A percentile compares a stretch with the other conserved stretches of the same genome.
phyloP scores from a whole-genome alignment of 2,329 filamentous ascomycete species.

The Hymenoscyphus albidus region DNA sequence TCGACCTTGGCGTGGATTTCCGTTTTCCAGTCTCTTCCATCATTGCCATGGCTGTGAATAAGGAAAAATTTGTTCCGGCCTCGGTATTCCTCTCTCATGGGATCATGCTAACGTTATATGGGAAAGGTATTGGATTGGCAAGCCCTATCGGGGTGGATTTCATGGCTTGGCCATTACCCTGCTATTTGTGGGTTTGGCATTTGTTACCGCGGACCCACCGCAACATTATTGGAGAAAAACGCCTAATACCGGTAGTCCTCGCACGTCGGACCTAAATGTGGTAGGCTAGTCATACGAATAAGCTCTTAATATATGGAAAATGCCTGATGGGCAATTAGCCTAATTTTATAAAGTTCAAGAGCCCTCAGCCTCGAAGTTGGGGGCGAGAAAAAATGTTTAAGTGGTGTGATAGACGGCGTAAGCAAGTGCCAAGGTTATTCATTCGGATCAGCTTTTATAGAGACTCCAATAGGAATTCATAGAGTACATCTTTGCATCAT shows the following conservation, averaged over 20 bases:
- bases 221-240: not conserved
- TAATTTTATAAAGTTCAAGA: not conserved
- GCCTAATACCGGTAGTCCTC: not conserved
- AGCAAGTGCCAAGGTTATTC: not conserved
- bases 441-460: not conserved
- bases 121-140: not conserved
- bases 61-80: not conserved
- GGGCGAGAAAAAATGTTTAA: not conserved
- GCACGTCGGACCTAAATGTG: not conserved
- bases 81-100: not conserved
- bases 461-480: not conserved
- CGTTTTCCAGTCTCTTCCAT: not conserved
- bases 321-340: not conserved
- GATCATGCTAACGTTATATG: constrained; percentile 2
- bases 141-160: not conserved
- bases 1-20: not conserved
- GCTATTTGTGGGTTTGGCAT: not conserved
- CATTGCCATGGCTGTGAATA: not conserved
- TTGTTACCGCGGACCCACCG: not conserved
- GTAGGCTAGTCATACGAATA: not conserved
- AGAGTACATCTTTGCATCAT: not conserved
- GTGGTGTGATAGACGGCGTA: not conserved
- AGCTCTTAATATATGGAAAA: not conserved
- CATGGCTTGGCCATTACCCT: not conserved
- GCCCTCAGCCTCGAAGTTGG: not conserved